These are phyloP conservation scores for Tolypocladium tundrense DNA, from an alignment of 2,329 filamentous ascomycete genomes.

Conservation along the genomic window DNA sequence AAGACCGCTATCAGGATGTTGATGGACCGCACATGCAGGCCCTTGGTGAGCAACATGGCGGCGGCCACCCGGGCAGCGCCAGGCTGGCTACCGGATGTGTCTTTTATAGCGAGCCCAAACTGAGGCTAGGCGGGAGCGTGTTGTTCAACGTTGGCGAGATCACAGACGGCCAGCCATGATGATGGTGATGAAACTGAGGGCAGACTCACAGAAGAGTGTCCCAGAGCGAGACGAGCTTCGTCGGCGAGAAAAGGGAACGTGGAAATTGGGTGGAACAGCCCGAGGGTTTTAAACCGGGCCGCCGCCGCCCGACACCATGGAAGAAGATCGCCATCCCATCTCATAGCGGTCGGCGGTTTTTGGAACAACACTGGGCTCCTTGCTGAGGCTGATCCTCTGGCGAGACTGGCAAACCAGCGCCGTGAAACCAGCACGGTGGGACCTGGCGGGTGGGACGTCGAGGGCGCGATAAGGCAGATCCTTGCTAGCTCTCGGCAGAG, in stretches of 20 bases:
- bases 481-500: conserved; percentile 1
- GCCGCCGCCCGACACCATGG: background rate
- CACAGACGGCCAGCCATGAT: background rate
- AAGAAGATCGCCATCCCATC: background rate
- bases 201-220: background rate
- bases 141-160: background rate
- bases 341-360: background rate
- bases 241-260: background rate
- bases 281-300: background rate
- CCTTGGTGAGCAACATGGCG: conserved; percentile 16
- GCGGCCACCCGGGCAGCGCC: conserved; percentile 3
- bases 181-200: background rate
- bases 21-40: conserved; percentile 12
- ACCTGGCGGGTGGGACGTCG: background rate
- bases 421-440: conserved; percentile 4
- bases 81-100: background rate
- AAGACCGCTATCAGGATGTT: conserved; percentile 11
- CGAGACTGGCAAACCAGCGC: conserved; percentile 1
- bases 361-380: background rate
- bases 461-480: conserved; percentile 1
- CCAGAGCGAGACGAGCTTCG: background rate
- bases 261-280: background rate
- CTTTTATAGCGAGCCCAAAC: background rate
- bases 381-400: background rate
- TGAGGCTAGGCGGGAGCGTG: background rate